These are phyloP conservation scores for Ceratocystis variospora DNA, from an alignment of 2,329 filamentous ascomycete species.

Conservation along the genomic window DNA sequence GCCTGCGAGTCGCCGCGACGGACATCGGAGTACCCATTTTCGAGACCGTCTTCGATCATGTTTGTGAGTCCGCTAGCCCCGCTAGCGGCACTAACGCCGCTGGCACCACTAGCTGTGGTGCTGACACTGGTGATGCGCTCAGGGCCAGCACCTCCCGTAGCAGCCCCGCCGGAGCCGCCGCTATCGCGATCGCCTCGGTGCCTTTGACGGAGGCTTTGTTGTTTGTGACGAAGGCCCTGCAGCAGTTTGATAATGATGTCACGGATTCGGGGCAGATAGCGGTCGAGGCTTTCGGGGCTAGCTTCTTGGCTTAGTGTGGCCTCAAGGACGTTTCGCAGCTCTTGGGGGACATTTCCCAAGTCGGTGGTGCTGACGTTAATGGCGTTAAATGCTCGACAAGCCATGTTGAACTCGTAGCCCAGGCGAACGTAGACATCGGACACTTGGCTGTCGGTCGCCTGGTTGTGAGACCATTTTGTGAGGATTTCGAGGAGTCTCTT, in stretches of 20 bases:
- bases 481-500: slow-evolving; percentile 96
- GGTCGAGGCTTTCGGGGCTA: slow-evolving; percentile 81
- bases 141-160: slow-evolving; percentile 25
- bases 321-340: slow-evolving; percentile 79
- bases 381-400: slow-evolving; percentile 87
- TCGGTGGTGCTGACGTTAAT: slow-evolving; percentile 94
- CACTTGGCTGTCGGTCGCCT: slow-evolving; percentile 84
- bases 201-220: slow-evolving; percentile 65
- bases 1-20: slow-evolving; percentile 25
- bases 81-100: slow-evolving; percentile 45
- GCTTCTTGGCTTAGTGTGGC: slow-evolving; percentile 94
- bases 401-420: slow-evolving; percentile 98
- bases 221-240: slow-evolving; percentile 92
- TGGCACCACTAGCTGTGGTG: slow-evolving; percentile 40
- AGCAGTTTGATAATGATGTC: slow-evolving; percentile 98
- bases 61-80: slow-evolving; percentile 43
- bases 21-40: slow-evolving; percentile 33
- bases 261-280: slow-evolving; percentile 82
- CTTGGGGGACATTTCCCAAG: slow-evolving; percentile 86
- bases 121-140: slow-evolving; percentile 45
- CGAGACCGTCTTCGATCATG: slow-evolving; percentile 46
- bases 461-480: slow-evolving; percentile 90
- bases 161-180: slow-evolving; percentile 9
- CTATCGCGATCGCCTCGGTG: slow-evolving; percentile 44
- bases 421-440: slow-evolving; percentile 96